Conservation (phyloP, 768 basidiomycete genomes). For the Suillus variegatus region DNA sequence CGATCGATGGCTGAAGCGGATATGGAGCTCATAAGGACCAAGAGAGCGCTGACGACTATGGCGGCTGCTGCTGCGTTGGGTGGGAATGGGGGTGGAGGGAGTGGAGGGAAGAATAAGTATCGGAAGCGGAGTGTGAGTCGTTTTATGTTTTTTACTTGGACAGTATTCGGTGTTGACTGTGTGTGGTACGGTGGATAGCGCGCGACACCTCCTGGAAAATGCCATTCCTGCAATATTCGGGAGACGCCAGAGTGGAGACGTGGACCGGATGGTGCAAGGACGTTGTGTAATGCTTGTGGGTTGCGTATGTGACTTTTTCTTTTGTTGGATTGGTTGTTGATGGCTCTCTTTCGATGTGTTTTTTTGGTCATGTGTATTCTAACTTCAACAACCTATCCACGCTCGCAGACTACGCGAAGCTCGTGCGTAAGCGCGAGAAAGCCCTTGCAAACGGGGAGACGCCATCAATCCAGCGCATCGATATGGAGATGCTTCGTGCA, state of each 20-base stretch:
- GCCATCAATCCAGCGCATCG: conserved; percentile 50
- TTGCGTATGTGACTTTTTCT: conserved; percentile 56
- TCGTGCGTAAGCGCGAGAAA: conserved; percentile 79
- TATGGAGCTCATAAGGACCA: conserved; percentile 83
- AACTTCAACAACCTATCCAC: neutral
- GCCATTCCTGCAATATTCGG: conserved; percentile 84
- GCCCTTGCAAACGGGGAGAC: conserved; percentile 50
- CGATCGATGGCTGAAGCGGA: conserved; percentile 77
- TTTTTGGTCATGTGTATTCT: too few relatives aligned
- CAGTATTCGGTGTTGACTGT: conserved; percentile 18
- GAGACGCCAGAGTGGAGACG: conserved; percentile 90
- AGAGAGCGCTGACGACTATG: conserved; percentile 70
- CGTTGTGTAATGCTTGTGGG: conserved; percentile 84
- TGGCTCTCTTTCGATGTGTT: neutral
- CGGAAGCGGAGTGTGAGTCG: conserved; percentile 79
- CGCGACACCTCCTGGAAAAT: conserved; percentile 83
- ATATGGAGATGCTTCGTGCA: conserved; percentile 75
- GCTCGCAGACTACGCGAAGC: conserved; percentile 73
- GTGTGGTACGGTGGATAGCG: conserved; percentile 53
- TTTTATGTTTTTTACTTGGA: neutral
- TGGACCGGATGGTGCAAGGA: conserved; percentile 82
- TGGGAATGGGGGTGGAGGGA: conserved; percentile 31
- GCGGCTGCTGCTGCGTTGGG: conserved; percentile 51
- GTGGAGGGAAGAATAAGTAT: conserved; percentile 68
- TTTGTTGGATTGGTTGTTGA: neutral